Evolutionary conservation across 768 basidiomycete species (phyloP), one percentile per base, ranked within the genome.

Genomic region (Pulveroboletus sp.): DNA sequence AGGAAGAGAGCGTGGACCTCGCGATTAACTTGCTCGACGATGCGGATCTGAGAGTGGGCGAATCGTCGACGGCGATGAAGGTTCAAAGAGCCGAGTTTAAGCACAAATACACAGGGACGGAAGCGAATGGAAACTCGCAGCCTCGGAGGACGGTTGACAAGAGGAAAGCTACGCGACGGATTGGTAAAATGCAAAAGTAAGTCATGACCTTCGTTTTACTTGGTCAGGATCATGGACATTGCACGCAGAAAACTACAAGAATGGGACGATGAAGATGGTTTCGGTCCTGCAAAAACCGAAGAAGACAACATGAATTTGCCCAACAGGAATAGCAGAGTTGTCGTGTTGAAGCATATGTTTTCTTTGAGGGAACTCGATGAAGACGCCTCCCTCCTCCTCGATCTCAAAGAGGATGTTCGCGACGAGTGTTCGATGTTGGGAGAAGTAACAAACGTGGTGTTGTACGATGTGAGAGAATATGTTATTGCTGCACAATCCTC

Each of bases 321-420:
- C 25, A 79, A 79, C 64, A 76, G 80, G 62, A 79, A 78, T 59
- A 77, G 75, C 64, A 80, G 93, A 27, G 87, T 97, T 4, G 94
- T 97, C 9, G 92, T 99, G 1, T 72, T 99, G 53, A 94, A 91
- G 65, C 84, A 92, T 60, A 97, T 97, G 94, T 99, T 99, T 63
- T 86, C 87, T 5, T 73, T 91, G 17, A 67, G 86, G 58, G 90
- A 94, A 55, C 77, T 98, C 1, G 85, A 90, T 27, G 82, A 93
- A 57, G 94, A 98, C 60, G 73, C 90, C 1, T 76, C 90, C 7
- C 70, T 97, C 21, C 71, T 97, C 17, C 79, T 98, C 13, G 95
- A 98, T 58, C 76, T 97, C 43, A 97, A 97, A 64, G 93, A 97
- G 61, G 95, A 98, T 57, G 94, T 98, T 16, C 80, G 95, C 46